These are phyloP conservation scores for Globisporangium nagaii DNA, from an alignment of 352 stramenopile genomes.

Conservation along the genomic window DNA sequence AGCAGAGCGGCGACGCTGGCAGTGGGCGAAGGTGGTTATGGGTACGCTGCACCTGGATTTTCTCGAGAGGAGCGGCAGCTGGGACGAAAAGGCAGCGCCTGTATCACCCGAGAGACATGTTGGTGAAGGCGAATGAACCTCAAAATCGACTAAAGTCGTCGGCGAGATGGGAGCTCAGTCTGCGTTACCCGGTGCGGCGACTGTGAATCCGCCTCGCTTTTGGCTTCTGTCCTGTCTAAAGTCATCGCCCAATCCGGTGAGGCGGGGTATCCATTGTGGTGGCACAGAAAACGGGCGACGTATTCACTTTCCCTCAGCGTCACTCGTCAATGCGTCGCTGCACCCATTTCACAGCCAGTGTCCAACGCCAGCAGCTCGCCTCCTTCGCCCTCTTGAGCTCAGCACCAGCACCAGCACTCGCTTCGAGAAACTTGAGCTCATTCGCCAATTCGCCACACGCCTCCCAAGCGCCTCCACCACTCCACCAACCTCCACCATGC, in stretches of 20 bases:
- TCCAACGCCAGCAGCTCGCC: not conserved
- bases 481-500: conserved; percentile 21
- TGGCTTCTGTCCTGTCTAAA: not conserved
- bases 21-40: not conserved
- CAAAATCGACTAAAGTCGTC: no score
- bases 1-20: no score
- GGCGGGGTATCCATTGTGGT: not conserved
- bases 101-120: no score
- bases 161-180: no score
- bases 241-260: no score
- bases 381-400: not conserved
- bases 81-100: no score
- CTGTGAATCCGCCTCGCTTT: not conserved
- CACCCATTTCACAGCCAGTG: not conserved
- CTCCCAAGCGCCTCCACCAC: not conserved
- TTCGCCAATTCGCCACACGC: no score
- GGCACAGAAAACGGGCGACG: not conserved
- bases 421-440: no score
- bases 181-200: not conserved
- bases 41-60: not conserved
- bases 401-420: no score
- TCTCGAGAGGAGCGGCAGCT: not conserved
- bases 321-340: no score
- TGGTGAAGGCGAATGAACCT: no score
- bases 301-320: no score